phyloP scores from a whole-genome alignment of 2,329 filamentous ascomycete species.

The Colletotrichum musicola region DNA sequence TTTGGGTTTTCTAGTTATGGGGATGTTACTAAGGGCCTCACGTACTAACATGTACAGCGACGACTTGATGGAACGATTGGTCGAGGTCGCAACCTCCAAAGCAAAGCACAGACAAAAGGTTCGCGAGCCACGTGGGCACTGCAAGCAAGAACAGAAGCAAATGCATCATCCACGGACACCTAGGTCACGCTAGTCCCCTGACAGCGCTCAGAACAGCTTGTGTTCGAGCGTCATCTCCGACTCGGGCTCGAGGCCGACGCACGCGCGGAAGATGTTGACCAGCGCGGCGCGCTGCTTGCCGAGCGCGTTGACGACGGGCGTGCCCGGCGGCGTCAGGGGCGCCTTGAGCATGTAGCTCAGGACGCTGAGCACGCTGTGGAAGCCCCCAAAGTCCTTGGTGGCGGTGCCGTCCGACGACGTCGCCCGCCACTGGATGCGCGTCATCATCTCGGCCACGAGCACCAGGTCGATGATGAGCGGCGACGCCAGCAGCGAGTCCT shows the following conservation, averaged over 20 bases:
- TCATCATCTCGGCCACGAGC: constrained; percentile 96
- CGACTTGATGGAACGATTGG: neutral
- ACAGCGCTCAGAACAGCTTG: constrained; percentile 81
- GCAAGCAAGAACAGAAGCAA: constrained; percentile 22
- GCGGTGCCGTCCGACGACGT: constrained; percentile 62
- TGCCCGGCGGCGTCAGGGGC: constrained; percentile 91
- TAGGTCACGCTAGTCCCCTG: no score
- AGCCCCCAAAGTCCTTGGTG: constrained; percentile 83
- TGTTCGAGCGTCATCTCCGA: constrained; percentile 99
- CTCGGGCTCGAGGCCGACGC: constrained; percentile 95
- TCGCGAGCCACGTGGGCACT: constrained; percentile 16
- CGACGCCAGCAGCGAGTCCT: constrained; percentile 95
- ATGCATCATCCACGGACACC: neutral
- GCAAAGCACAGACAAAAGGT: neutral
- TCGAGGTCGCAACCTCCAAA: neutral
- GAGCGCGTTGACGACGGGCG: constrained; percentile 94
- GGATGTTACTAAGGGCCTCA: neutral
- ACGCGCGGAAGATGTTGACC: constrained; percentile 99
- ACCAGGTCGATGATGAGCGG: constrained; percentile 98
- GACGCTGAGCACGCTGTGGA: constrained; percentile 96
- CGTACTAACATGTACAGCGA: neutral
- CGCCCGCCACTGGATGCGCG: constrained; percentile 92
- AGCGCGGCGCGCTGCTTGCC: constrained; percentile 95
- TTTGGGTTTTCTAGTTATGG: constrained; percentile 16
- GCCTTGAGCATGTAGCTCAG: constrained; percentile 99